Evolutionary conservation across 2,329 filamentous ascomycete species (phyloP).

Genomic region (Verticillium klebahnii): DNA sequence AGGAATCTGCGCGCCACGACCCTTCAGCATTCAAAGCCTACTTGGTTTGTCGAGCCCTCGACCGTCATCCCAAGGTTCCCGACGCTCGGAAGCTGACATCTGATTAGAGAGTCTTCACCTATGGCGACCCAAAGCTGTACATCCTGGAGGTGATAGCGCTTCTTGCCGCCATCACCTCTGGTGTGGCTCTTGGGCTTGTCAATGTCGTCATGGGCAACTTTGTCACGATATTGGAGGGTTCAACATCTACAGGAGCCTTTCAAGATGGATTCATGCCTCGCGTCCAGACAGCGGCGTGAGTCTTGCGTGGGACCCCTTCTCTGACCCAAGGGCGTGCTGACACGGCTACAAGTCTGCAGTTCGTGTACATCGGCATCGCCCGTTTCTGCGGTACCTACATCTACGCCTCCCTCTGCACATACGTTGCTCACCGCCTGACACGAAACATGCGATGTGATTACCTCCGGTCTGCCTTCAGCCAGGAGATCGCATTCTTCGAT

Average conservation of each 20-base stretch:
- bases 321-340: background rate
- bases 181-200: background rate
- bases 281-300: slow-evolving; percentile 5
- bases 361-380: slow-evolving; percentile 44
- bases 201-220: slow-evolving; percentile 2
- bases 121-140: slow-evolving; percentile 11
- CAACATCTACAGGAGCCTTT: slow-evolving; percentile 5
- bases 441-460: slow-evolving; percentile 35
- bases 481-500: slow-evolving; percentile 37
- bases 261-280: slow-evolving; percentile 15
- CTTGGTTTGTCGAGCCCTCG: background rate
- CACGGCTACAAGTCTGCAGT: slow-evolving; percentile 28
- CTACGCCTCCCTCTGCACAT: slow-evolving; percentile 26
- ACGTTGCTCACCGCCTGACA: slow-evolving; percentile 37
- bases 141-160: background rate
- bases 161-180: slow-evolving; percentile 1
- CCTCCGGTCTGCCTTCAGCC: slow-evolving; percentile 35
- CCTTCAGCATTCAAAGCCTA: background rate
- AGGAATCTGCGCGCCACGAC: background rate
- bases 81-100: background rate
- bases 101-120: slow-evolving; percentile 19
- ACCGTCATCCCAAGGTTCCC: background rate
- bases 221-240: background rate
- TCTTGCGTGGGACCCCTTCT: background rate
- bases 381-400: slow-evolving; percentile 37